A percentile compares a stretch with the other conserved stretches of the same genome.
Evolutionary conservation across 768 basidiomycete genomes (phyloP).

Genomic region (Serendipita sp.): DNA sequence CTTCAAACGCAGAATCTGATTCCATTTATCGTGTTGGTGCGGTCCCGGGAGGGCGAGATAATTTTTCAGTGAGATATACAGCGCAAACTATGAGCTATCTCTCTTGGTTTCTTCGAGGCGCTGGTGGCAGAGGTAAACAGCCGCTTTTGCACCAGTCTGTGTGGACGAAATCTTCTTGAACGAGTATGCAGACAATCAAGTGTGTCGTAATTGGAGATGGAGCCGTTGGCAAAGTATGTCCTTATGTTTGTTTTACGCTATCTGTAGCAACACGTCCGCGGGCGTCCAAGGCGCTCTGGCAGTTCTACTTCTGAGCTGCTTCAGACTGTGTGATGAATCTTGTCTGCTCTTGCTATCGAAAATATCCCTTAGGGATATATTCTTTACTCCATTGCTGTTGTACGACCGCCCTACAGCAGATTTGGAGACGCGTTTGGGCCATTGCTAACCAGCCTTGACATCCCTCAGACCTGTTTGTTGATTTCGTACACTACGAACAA

Average conservation of each 20-base stretch:
- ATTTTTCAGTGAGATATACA: no score
- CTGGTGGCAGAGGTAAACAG: neutral
- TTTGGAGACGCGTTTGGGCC: no score
- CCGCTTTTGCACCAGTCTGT: conserved; percentile 1
- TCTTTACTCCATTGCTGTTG: no score
- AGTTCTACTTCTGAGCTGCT: no score
- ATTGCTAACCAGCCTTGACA: no score
- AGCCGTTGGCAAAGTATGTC: conserved; percentile 87
- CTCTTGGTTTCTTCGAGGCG: neutral
- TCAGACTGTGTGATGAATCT: neutral
- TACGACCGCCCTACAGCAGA: no score
- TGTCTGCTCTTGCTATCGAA: neutral
- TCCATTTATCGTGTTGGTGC: no score
- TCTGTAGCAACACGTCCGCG: neutral
- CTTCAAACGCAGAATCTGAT: neutral
- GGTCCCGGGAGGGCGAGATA: no score
- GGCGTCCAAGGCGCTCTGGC: neutral
- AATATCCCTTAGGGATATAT: neutral
- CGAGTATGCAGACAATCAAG: conserved; percentile 85
- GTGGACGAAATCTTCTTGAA: neutral
- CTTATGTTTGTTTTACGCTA: neutral
- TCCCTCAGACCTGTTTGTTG: conserved; percentile 69
- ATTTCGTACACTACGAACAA: conserved; percentile 98
- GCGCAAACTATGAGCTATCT: no score
- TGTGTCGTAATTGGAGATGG: conserved; percentile 96